Percentiles rank a stretch among this genome's conserved stretches.
phyloP scores from a whole-genome alignment of 352 stramenopile genomes.

The Phytophthora ramorum region DNA sequence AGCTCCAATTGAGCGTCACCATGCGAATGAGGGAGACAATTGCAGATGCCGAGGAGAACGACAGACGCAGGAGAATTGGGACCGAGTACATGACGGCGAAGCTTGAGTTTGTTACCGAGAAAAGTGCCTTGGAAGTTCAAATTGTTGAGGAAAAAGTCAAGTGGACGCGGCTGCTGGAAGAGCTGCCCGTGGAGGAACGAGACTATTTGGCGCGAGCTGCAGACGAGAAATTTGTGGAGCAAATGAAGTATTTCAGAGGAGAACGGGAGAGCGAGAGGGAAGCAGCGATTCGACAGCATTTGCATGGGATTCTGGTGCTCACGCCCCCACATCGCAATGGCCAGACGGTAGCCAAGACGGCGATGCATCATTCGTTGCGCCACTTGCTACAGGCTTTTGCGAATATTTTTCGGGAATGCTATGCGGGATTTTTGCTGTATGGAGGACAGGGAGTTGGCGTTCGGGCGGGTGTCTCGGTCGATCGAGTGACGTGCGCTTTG shows the following conservation, averaged over 20 bases:
- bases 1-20: constrained; percentile 7
- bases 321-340: constrained; percentile 49
- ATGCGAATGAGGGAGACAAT: not conserved
- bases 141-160: constrained; percentile 14
- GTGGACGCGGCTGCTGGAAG: constrained; percentile 52
- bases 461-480: constrained; percentile 5
- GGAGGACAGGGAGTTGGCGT: constrained; percentile 17
- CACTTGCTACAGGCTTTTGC: constrained; percentile 59
- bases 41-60: not conserved
- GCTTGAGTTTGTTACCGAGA: constrained; percentile 46
- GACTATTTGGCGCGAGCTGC: constrained; percentile 61
- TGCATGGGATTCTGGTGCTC: constrained; percentile 48
- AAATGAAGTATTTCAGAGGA: constrained; percentile 66
- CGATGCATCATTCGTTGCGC: constrained; percentile 52
- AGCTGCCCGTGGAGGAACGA: constrained; percentile 48
- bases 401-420: constrained; percentile 56
- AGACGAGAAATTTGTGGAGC: constrained; percentile 67
- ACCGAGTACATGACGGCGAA: constrained; percentile 49
- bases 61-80: not conserved
- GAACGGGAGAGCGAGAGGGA: constrained; percentile 37
- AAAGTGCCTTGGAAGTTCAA: constrained; percentile 40
- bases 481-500: constrained; percentile 39
- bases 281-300: constrained; percentile 45
- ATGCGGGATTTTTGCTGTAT: constrained; percentile 37
- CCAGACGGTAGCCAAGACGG: constrained; percentile 44